phyloP scores from a whole-genome alignment of 2,329 filamentous ascomycete genomes.

The Arthrinium phaeospermum region DNA sequence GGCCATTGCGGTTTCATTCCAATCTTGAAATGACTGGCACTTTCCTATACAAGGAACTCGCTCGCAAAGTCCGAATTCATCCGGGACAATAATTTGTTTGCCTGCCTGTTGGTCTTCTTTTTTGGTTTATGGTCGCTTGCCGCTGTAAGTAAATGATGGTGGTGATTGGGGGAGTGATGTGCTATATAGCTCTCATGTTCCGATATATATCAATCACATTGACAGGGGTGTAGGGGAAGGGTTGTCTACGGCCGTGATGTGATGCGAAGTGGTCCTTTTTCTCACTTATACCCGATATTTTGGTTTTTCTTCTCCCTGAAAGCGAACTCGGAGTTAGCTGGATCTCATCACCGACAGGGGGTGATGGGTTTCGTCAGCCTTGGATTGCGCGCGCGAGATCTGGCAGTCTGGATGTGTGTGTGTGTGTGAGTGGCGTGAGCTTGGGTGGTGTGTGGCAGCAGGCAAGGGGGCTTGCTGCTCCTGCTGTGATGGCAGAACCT shows the following conservation, averaged over 20 bases:
- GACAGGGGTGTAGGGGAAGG: not conserved
- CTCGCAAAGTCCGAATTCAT: not conserved
- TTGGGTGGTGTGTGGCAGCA: not conserved
- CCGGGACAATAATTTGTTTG: not conserved
- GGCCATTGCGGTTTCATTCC: slow-evolving; percentile 4
- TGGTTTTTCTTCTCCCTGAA: not conserved
- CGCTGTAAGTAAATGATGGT: not conserved
- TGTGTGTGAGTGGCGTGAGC: not conserved
- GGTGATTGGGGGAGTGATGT: not conserved
- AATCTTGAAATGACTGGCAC: not conserved
- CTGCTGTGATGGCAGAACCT: slow-evolving; percentile 9
- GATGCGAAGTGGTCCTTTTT: not conserved
- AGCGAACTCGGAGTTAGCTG: not conserved
- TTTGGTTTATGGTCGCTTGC: not conserved
- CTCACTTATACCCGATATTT: not conserved
- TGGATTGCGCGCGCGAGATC: not conserved
- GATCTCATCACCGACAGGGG: not conserved
- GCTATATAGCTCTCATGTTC: not conserved
- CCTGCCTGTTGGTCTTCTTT: not conserved
- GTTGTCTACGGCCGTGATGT: not conserved
- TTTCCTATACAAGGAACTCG: not conserved
- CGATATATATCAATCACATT: not conserved
- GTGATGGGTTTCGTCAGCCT: not conserved
- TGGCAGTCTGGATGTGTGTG: not conserved
- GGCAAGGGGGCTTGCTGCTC: not conserved